Evolutionary conservation across 805 yeast species (phyloP).

Genomic region (Candida ipomoeae): DNA sequence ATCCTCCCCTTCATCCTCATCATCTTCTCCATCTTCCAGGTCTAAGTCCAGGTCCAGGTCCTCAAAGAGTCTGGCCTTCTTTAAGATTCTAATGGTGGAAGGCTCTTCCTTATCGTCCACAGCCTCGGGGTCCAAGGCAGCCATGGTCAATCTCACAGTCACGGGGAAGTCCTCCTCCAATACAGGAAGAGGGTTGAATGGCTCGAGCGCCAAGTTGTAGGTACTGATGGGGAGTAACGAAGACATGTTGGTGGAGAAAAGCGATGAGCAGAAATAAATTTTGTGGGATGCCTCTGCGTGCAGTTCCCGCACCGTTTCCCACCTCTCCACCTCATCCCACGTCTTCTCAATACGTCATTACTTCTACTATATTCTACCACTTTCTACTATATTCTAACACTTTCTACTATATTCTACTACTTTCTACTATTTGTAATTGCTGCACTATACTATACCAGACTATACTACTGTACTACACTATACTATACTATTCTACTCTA

Average conservation of each 20-base stretch:
- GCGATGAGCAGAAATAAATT: slow-evolving; percentile 2
- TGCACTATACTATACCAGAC: too few relatives aligned
- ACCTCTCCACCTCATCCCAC: too few relatives aligned
- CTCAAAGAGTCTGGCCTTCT: slow-evolving; percentile 48
- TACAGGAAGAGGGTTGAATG: slow-evolving; percentile 85
- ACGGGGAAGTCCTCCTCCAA: slow-evolving; percentile 82
- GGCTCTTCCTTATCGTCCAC: slow-evolving; percentile 79
- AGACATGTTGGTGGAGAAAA: slow-evolving; percentile 45
- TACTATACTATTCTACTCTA: too few relatives aligned
- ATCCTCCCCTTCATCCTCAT: slow-evolving; percentile 39
- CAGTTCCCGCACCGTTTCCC: background rate
- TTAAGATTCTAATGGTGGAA: slow-evolving; percentile 83
- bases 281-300: background rate
- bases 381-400: too few relatives aligned
- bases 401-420: too few relatives aligned
- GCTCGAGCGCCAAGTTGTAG: slow-evolving; percentile 78
- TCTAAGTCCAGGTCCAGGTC: slow-evolving; percentile 42
- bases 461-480: too few relatives aligned
- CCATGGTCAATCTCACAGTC: slow-evolving; percentile 87
- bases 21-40: slow-evolving; percentile 42
- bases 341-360: too few relatives aligned
- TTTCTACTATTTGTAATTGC: too few relatives aligned
- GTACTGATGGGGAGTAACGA: slow-evolving; percentile 79
- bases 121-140: slow-evolving; percentile 90
- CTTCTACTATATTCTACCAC: too few relatives aligned